Evolutionary conservation across 768 basidiomycete species (phyloP), one percentile per base, ranked within the genome.

Genomic region (Suillus subaureus): DNA sequence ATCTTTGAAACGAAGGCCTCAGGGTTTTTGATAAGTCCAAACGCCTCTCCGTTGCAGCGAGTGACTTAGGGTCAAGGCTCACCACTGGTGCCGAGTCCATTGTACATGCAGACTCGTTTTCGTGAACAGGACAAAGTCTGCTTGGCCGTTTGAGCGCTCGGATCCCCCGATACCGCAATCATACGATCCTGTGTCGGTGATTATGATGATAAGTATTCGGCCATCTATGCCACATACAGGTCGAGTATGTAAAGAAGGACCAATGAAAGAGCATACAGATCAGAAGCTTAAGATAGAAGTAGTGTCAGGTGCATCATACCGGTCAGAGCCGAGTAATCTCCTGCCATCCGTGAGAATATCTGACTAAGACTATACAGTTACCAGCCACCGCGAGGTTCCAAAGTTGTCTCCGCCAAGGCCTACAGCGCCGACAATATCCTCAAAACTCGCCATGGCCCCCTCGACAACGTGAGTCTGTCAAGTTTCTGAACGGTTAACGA

Each of bases 381-480:
- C 64, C 70, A 81, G 81, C 81, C 82, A 80, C 82, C 66, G 65
- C 65, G 52, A 52, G 47, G 45, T 68, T 57, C 62, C 39, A 56
- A 33, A 64, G 65, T 67, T 67, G 68, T 67, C 64, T 56, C 65
- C 67, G 61, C 68, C 65, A 70, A 68, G 68, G 67, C 67, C 63
- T 43, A 71, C 71, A 69, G 71, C 64, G 68, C 65, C 70, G 63
- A 72, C 58, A 37, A 73, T 68, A 71, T 72, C 78, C 73, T 79
- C 81, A 81, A 81, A 72, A 74, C 69, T 65, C 61, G 70, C 70
- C 71, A 85, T 85, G 84, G 80, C 81, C 65, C 79, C 81, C 73
- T 81, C 83, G 67, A 85, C 84, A 68, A 85, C 84, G 84, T 85
- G 74, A 77, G 84, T 83, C 56, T 68, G 8, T 18, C 1, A 52